These are phyloP conservation scores for Boletales sp. DNA, from an alignment of 768 basidiomycete genomes.

Conservation along the genomic window DNA sequence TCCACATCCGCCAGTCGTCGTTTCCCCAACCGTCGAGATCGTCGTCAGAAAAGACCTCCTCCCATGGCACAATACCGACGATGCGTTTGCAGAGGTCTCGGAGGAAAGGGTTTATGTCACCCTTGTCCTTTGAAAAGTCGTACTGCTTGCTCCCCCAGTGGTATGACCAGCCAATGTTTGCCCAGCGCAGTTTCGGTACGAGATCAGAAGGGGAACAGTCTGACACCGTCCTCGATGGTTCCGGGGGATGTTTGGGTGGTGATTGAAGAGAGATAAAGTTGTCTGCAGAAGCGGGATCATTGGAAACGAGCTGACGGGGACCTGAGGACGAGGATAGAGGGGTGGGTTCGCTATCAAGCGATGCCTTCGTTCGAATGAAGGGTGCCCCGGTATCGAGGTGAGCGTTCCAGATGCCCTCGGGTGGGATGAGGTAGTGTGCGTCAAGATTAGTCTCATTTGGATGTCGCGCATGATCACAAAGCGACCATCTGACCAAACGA, in stretches of 20 bases:
- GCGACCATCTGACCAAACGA: slow-evolving; percentile 65
- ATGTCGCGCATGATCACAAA: slow-evolving; percentile 66
- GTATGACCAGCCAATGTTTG: slow-evolving; percentile 94
- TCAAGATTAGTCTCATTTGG: slow-evolving; percentile 92
- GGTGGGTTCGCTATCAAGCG: slow-evolving; percentile 10
- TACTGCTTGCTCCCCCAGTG: slow-evolving; percentile 98
- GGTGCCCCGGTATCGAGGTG: slow-evolving; percentile 45
- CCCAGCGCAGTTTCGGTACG: slow-evolving; percentile 83
- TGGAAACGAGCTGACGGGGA: slow-evolving; percentile 67
- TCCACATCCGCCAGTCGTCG: slow-evolving; percentile 72
- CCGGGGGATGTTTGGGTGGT: slow-evolving; percentile 56
- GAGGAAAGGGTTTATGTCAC: slow-evolving; percentile 56
- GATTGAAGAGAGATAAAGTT: slow-evolving; percentile 51
- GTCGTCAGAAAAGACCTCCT: slow-evolving; percentile 46
- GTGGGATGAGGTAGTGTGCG: slow-evolving; percentile 76
- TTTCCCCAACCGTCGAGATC: slow-evolving; percentile 48
- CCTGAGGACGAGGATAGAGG: slow-evolving; percentile 34
- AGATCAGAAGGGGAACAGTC: slow-evolving; percentile 53
- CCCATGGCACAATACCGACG: slow-evolving; percentile 69
- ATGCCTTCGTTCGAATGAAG: slow-evolving; percentile 35
- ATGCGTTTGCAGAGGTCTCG: slow-evolving; percentile 57
- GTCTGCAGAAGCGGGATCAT: slow-evolving; percentile 58
- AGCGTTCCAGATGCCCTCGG: slow-evolving; percentile 73
- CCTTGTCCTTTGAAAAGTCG: slow-evolving; percentile 73
- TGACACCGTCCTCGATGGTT: slow-evolving; percentile 60